phyloP scores from a whole-genome alignment of 768 basidiomycete species.

The Leccinum barrowsii region DNA sequence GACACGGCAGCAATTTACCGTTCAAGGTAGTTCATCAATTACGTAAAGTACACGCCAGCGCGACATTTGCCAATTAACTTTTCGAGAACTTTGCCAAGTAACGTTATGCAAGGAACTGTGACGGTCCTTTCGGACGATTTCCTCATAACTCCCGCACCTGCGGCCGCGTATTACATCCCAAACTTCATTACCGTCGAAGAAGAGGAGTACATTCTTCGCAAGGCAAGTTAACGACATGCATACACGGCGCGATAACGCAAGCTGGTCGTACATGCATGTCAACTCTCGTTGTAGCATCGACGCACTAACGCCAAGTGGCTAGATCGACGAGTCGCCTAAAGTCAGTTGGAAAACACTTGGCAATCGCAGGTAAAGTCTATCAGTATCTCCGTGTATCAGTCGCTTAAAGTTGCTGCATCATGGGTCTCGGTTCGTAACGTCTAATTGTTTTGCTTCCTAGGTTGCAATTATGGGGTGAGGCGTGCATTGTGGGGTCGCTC shows the following conservation, averaged over 20 bases:
- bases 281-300: slow-evolving; percentile 1
- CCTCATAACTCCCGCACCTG: slow-evolving; percentile 25
- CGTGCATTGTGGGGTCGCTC: not conserved
- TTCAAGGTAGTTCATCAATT: slow-evolving; percentile 3
- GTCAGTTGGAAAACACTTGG: slow-evolving; percentile 72
- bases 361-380: slow-evolving; percentile 9
- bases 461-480: slow-evolving; percentile 67
- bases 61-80: slow-evolving; percentile 1
- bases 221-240: slow-evolving; percentile 42
- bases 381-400: not conserved
- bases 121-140: slow-evolving; percentile 4
- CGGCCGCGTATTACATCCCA: slow-evolving; percentile 65
- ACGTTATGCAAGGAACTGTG: slow-evolving; percentile 14
- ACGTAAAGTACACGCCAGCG: not conserved
- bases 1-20: not conserved
- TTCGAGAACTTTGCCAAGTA: not conserved
- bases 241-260: not conserved
- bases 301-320: slow-evolving; percentile 15
- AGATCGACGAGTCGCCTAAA: slow-evolving; percentile 79
- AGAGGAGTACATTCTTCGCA: slow-evolving; percentile 72
- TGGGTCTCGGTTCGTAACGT: not conserved
- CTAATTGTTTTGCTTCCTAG: slow-evolving; percentile 33
- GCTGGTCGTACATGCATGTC: not conserved
- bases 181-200: slow-evolving; percentile 75
- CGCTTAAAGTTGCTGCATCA: slow-evolving; percentile 1